Percentiles rank a stretch among this genome's conserved stretches.
These are phyloP conservation scores for Sedum album DNA, from an alignment of 164 flowering plant species.

Conservation along the genomic window DNA sequence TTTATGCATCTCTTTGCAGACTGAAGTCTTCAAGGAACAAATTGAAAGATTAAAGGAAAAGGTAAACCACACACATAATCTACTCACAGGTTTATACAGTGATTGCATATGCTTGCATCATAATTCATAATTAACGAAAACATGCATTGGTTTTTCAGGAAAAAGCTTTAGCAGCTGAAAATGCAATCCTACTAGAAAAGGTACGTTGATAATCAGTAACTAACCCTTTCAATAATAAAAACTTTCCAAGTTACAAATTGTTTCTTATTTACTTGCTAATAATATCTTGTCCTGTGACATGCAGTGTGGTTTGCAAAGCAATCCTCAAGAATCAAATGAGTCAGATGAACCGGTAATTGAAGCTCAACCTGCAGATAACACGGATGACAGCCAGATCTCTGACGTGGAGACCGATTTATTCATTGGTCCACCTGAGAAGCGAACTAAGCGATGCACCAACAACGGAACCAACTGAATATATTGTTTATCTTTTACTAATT, in stretches of 20 bases:
- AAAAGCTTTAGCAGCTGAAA: conserved; percentile 48
- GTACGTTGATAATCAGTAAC: conserved; percentile 17
- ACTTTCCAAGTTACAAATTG: neutral
- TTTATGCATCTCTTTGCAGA: conserved; percentile 24
- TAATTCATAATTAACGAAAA: neutral
- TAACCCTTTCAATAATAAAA: too few relatives aligned
- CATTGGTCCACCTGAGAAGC: conserved; percentile 51
- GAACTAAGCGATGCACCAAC: conserved; percentile 18
- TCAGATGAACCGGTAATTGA: conserved; percentile 13
- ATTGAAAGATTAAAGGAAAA: conserved; percentile 50
- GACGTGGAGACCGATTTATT: conserved; percentile 76
- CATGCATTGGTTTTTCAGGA: conserved; percentile 36
- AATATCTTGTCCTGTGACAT: neutral
- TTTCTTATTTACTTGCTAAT: neutral
- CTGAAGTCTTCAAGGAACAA: conserved; percentile 51
- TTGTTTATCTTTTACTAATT: neutral
- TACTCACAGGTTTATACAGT: neutral
- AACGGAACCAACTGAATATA: neutral
- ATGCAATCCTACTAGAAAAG: conserved; percentile 48
- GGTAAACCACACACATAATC: conserved; percentile 26
- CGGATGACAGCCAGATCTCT: conserved; percentile 35
- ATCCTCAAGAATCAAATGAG: conserved; percentile 7
- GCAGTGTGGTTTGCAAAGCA: conserved; percentile 28
- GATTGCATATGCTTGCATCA: neutral
- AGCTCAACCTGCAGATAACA: conserved; percentile 6